Base-by-base conservation (phyloP, 371 early-diverging fungal species). In the Nematocida parisii region DNA sequence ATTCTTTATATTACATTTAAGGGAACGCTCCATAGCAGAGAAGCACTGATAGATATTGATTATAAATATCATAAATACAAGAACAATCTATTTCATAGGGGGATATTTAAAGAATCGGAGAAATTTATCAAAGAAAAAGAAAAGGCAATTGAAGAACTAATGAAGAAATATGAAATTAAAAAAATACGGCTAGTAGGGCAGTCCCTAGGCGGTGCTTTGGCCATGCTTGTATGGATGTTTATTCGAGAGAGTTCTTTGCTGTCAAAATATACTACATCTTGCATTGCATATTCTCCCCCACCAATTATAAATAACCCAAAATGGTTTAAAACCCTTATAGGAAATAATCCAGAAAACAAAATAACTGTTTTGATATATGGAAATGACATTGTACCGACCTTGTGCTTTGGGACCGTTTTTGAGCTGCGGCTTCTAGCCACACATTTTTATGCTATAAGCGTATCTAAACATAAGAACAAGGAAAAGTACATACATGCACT, bases 121-220 rank as follows among this genome's bases (percentile, higher is more conserved):
- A 39, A 55, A 6, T 86, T 86, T 66, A 57, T 86, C 20, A 68
- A 75, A 22, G 64, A 81, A 6, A 56, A 85, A 39, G 56, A 66
- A 57, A 45, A 61, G 13, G 66, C 47, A 2, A 44, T 87, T 22
- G 22, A 22, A 20, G 13, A 73, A 5, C 47, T 68, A 3, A 60
- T 83, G 56, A 40, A 75, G 47, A 70, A 13, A 42, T 13, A 81
- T 42, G 50, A 68, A 4, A 5, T 70, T 39, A 75, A 64, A 7
- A 70, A 72, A 47, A 82, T 87, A 52, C 42, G 84, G 33, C 66
- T 88, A 20, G 87, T 87, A 22, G 89, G 89, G 1, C 89, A 89
- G 72, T 87, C 87, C 3, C 56, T 89, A 1, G 89, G 89, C n/a
- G 89, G 87, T 5, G 86, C 86, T 13, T 61, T 89, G 22, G 85